Conservation (phyloP, 202 grass and related monocot species). For the Elaeis oleifera region DNA sequence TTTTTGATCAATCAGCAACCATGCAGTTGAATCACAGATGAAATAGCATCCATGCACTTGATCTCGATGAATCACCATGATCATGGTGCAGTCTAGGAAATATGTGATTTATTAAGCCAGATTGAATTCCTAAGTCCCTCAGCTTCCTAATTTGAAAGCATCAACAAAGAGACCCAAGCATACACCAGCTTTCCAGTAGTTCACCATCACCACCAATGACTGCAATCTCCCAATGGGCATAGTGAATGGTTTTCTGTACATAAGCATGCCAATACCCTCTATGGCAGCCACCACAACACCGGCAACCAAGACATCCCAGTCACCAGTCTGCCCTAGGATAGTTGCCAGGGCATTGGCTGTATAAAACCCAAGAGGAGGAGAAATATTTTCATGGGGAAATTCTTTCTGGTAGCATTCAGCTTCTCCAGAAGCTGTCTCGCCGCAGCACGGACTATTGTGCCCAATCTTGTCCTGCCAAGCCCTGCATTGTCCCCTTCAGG, state of each 20-base stretch:
- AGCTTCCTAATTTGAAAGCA: constrained; percentile 91
- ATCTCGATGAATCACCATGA: too few species aligned
- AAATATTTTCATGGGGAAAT: constrained; percentile 78
- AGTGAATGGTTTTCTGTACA: constrained; percentile 58
- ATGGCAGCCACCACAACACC: constrained; percentile 70
- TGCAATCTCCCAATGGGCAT: constrained; percentile 43
- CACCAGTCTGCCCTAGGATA: constrained; percentile 86
- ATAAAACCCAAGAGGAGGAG: constrained; percentile 84
- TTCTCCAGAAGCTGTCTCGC: constrained; percentile 62
- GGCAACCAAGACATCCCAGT: constrained; percentile 97
- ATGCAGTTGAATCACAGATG: too few species aligned
- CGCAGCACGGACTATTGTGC: constrained; percentile 51
- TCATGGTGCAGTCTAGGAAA: too few species aligned
- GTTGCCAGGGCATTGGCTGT: constrained; percentile 88
- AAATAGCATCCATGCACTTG: too few species aligned
- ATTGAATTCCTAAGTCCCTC: constrained; percentile 5
- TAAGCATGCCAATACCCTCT: constrained; percentile 86
- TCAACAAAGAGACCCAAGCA: constrained; percentile 89
- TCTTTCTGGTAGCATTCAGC: constrained; percentile 62
- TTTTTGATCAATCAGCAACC: too few species aligned
- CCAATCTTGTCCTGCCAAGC: constrained; percentile 68
- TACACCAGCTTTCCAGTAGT: constrained; percentile 92
- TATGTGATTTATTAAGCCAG: neutral
- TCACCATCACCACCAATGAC: constrained; percentile 52
- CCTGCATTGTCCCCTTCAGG: constrained; percentile 42